Evolutionary conservation across 495 filamentous ascomycete genomes (phyloP), one percentile per base, ranked within the genome.

Genomic region (Aspergillus carlsbadensis): DNA sequence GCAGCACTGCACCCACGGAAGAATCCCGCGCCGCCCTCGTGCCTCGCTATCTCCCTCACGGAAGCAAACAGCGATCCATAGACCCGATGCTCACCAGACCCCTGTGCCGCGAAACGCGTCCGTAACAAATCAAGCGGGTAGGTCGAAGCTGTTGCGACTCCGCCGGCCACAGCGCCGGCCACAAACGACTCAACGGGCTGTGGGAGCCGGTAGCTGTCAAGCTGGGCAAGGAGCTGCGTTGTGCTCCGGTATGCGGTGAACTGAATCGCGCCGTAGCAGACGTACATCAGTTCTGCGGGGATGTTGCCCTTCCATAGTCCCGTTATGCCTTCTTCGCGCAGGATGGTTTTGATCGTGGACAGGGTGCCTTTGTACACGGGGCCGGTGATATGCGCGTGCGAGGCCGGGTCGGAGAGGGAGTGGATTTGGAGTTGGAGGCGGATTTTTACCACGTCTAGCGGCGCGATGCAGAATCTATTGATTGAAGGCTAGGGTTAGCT

Each of bases 231-330:
- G 6, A 80, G 63, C 40, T 87, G 72, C 6, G 85, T 89, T 8
- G 81, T 79, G 33, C 81, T 82, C 41, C 89, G 86, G 78, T 98
- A 98, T n/a, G 88, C 76, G 7, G 87, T 86, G 81, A 98, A 98
- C 76, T 98, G 95, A 52, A 87, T 76, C 31, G 87, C 87, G 52
- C 89, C 85, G 77, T 97, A 98, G 65, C 83, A 82, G 43, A 98
- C 78, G 78, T 98, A 98, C 68, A 98, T 84, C 29, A 94, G 70
- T 75, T 97, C 94, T 22, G 94, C 94, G 51, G 94, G 91, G 57
- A 98, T 82, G 69, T 98, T 98, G 71, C 94, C 94, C 78, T 98
- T 98, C 94, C 94, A 98, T 46, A 98, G 82, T 47, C 84, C 93
- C 81, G 84, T 35, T 50, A 50, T 10, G 47, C 47, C 47, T 39